Evolutionary conservation across 164 flowering plant species (phyloP).

Genomic region (Brasenia schreberi): DNA sequence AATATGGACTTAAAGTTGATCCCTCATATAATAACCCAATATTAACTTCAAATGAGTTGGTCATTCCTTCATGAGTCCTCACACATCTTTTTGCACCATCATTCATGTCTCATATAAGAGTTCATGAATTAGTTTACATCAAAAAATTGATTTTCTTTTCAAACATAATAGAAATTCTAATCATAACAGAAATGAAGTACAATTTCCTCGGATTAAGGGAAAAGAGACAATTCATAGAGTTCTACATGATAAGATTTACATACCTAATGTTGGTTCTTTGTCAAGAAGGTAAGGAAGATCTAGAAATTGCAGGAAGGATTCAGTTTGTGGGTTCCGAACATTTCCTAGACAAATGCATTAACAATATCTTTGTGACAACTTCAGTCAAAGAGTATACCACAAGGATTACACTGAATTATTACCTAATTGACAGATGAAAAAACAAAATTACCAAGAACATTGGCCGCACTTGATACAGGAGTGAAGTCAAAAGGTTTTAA

Average conservation of each 20-base stretch:
- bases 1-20: too few relatives aligned
- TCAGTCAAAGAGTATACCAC: background rate
- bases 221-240: too few relatives aligned
- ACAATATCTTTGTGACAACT: background rate
- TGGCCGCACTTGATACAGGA: background rate
- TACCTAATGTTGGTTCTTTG: background rate
- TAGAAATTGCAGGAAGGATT: conserved; percentile 44
- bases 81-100: too few relatives aligned
- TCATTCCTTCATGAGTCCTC: too few relatives aligned
- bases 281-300: conserved; percentile 72
- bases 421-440: background rate
- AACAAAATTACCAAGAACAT: background rate
- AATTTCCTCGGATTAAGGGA: too few relatives aligned
- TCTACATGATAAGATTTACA: background rate
- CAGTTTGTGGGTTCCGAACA: conserved; percentile 65
- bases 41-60: too few relatives aligned
- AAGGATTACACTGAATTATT: background rate
- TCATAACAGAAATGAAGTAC: too few relatives aligned
- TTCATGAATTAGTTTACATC: too few relatives aligned
- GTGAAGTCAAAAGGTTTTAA: background rate
- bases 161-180: too few relatives aligned
- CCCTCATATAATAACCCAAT: too few relatives aligned
- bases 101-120: too few relatives aligned
- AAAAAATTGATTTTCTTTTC: too few relatives aligned
- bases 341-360: conserved; percentile 21